Percentiles rank a stretch among this genome's conserved stretches.
phyloP scores from a whole-genome alignment of 768 basidiomycete species.

The Mycena alexandri region DNA sequence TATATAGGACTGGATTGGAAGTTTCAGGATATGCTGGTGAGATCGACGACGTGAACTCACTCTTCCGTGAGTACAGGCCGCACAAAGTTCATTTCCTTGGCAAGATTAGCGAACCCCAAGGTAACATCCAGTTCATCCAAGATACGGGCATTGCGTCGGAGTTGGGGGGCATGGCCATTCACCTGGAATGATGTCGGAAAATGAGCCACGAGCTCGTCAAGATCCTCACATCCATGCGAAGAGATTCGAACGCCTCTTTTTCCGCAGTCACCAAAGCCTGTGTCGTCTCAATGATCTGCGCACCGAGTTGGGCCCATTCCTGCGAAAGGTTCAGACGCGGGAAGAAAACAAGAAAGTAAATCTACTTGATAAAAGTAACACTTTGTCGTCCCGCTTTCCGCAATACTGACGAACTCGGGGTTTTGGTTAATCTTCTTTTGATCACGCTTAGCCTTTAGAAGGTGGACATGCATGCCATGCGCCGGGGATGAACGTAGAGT shows the following conservation, averaged over 20 bases:
- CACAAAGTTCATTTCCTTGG: conserved; percentile 81
- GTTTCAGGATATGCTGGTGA: not conserved
- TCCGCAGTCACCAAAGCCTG: conserved; percentile 68
- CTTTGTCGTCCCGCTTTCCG: conserved; percentile 75
- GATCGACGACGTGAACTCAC: conserved; percentile 56
- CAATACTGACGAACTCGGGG: conserved; percentile 66
- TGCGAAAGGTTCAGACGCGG: conserved; percentile 42
- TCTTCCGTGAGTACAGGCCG: conserved; percentile 77
- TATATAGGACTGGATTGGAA: conserved; percentile 65
- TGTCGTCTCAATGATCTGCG: conserved; percentile 70
- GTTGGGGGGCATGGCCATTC: conserved; percentile 61
- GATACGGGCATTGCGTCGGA: conserved; percentile 83
- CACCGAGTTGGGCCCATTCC: conserved; percentile 85
- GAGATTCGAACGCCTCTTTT: conserved; percentile 76
- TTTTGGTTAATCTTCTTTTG: conserved; percentile 60
- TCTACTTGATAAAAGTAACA: conserved; percentile 75
- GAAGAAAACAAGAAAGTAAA: not conserved
- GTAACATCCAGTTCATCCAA: conserved; percentile 91
- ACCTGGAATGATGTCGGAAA: conserved; percentile 60
- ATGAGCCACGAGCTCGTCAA: conserved; percentile 13
- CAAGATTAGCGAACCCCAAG: conserved; percentile 84
- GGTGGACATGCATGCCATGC: conserved; percentile 82
- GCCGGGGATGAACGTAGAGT: conserved; percentile 76
- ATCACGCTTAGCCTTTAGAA: conserved; percentile 75
- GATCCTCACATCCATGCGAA: conserved; percentile 67